A percentile compares a stretch with the other conserved stretches of the same genome.
phyloP scores from a whole-genome alignment of 305 asterid genomes.

The Andrographis paniculata region DNA sequence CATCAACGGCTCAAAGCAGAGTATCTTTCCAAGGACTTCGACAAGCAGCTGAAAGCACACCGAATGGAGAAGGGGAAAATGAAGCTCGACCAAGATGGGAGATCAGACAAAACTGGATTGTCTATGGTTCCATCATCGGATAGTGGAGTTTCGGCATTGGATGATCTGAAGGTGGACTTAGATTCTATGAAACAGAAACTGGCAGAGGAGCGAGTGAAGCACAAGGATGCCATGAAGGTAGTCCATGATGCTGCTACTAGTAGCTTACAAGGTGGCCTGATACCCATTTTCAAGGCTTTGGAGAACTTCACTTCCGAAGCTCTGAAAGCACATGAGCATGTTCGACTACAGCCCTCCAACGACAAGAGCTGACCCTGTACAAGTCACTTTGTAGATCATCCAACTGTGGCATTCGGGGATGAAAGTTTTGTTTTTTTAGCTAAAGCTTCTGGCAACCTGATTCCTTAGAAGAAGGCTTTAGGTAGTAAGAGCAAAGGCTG shows the following conservation, averaged over 20 bases:
- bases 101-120: constrained; percentile 31
- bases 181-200: constrained; percentile 55
- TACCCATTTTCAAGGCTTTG: constrained; percentile 90
- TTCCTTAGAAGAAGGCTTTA: too few species aligned
- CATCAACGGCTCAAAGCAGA: constrained; percentile 77
- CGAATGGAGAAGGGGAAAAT: constrained; percentile 25
- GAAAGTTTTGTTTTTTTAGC: too few species aligned
- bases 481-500: too few species aligned
- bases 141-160: constrained; percentile 46
- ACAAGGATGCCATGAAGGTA: constrained; percentile 69
- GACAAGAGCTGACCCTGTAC: neutral
- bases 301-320: constrained; percentile 75
- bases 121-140: constrained; percentile 54
- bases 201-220: constrained; percentile 70
- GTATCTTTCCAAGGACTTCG: constrained; percentile 49
- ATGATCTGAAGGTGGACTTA: constrained; percentile 77
- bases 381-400: constrained; percentile 14
- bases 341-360: constrained; percentile 38
- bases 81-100: constrained; percentile 28
- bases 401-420: neutral
- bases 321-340: constrained; percentile 67
- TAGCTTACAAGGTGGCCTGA: constrained; percentile 80
- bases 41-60: constrained; percentile 37
- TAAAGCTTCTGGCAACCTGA: too few species aligned
- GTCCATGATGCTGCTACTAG: constrained; percentile 85